Evolutionary conservation across 2,329 filamentous ascomycete genomes (phyloP), one percentile per base, ranked within the genome.

Genomic region (Helicocarpus griseus): DNA sequence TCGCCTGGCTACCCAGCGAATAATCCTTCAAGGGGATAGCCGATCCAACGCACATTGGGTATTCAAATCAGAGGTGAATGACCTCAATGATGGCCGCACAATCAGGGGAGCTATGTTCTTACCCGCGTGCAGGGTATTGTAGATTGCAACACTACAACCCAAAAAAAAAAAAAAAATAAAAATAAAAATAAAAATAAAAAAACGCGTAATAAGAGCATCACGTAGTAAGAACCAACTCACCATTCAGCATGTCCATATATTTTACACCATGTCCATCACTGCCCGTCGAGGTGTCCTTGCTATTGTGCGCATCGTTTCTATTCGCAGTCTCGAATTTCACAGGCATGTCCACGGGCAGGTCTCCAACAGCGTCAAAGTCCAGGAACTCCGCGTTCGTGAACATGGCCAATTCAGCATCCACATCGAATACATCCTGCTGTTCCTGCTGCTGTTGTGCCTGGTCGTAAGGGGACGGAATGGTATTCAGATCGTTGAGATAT

Each of bases 401-500:
- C 62, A 89, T 78, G 48, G 83, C 83, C 48, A 91, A 74, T 57
- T 89, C 84, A 54, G 85, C 81, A 60, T 87, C 83, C 56, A 86
- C 73, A 60, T 78, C 78, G 68, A 83, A 78, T 48, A 75, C 70
- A 50, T 76, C 71, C 29, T 46, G 43, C 53, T 75, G 70, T 46
- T 86, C 80, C 54, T 83, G 78, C 53, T 76, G 71, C 56, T 77
- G 72, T 39, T 69, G 65, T 26, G 78, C 78, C 55, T 84, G 76
- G 50, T 85, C 79, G 60, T 82, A 81, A 55, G 85, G 75, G 55
- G 82, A 75, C 2, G 78, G 78, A 51, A 85, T 74, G 43, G 78
- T 80, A 74, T 95, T 95, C 62, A 96, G 77, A 60, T 90, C 86
- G 63, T 87, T 85, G 58, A 96, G 78, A 73, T 93, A 95, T 65